A percentile compares a stretch with the other conserved stretches of the same genome.
Conservation (phyloP, 306 rosid species). For the Quercus ilex region DNA sequence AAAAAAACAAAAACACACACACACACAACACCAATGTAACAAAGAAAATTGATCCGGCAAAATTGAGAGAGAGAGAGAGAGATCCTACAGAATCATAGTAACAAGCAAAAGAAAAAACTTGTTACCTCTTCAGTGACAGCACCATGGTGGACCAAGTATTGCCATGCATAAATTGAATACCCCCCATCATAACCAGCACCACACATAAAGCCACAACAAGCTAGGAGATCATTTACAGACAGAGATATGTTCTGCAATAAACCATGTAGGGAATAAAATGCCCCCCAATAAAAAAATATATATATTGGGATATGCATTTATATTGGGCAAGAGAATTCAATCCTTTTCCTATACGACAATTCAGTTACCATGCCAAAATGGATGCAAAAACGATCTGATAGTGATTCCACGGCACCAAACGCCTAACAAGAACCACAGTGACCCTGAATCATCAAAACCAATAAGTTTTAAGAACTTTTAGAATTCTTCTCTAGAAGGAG, state of each 20-base stretch:
- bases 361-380: conserved; percentile 51
- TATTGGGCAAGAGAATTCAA: conserved; percentile 8
- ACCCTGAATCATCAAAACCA: conserved; percentile 52
- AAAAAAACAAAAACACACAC: fast-evolving
- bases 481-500: conserved; percentile 3
- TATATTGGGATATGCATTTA: not conserved
- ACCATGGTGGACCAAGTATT: conserved; percentile 67
- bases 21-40: not conserved
- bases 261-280: conserved; percentile 11
- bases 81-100: not conserved
- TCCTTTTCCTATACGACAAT: conserved; percentile 1
- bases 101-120: not conserved
- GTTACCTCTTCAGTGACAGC: conserved; percentile 93
- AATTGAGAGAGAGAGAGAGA: not conserved
- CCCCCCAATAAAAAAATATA: not conserved
- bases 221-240: conserved; percentile 81
- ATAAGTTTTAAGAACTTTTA: conserved; percentile 12
- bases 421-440: conserved; percentile 99
- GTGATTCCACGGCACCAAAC: conserved; percentile 90
- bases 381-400: conserved; percentile 88
- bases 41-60: conserved; percentile 10
- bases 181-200: conserved; percentile 93
- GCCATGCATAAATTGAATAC: conserved; percentile 71
- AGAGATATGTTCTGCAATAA: conserved; percentile 72
- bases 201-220: conserved; percentile 92